phyloP scores from a whole-genome alignment of 2,329 filamentous ascomycete species.

The Capronia epimyces region DNA sequence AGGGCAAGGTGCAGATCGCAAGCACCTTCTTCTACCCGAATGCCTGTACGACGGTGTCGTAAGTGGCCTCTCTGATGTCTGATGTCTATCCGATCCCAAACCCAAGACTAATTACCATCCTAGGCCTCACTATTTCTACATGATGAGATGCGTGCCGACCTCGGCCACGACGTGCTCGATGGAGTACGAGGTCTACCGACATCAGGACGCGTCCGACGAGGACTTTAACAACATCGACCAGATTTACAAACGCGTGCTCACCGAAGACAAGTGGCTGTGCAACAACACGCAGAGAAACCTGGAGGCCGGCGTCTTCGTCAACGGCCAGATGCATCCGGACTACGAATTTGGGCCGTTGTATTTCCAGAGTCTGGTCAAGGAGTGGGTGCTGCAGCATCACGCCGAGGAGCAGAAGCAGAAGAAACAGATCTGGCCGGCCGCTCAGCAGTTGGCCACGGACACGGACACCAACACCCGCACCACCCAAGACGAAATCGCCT shows the following conservation, averaged over 20 bases:
- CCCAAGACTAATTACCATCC: too few species aligned
- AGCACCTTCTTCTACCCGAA: slow-evolving; percentile 29
- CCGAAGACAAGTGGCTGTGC: slow-evolving; percentile 60
- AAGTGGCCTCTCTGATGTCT: slow-evolving; percentile 17
- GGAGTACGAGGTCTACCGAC: slow-evolving; percentile 59
- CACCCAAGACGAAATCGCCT: too few species aligned
- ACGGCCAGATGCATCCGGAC: slow-evolving; percentile 57
- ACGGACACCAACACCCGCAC: too few species aligned
- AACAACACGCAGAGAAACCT: slow-evolving; percentile 56
- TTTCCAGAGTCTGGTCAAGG: slow-evolving; percentile 51
- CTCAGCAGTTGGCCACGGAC: too few species aligned
- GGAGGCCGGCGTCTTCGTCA: slow-evolving; percentile 57
- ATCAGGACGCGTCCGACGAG: slow-evolving; percentile 54
- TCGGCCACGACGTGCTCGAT: slow-evolving; percentile 50
- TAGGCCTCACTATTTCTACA: slow-evolving; percentile 59
- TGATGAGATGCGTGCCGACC: slow-evolving; percentile 57
- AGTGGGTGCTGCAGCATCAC: slow-evolving; percentile 46
- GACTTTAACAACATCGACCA: slow-evolving; percentile 55
- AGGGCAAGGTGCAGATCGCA: slow-evolving; percentile 16
- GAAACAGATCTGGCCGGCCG: slow-evolving; percentile 49
- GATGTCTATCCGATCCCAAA: too few species aligned
- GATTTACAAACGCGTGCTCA: slow-evolving; percentile 60
- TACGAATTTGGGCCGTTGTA: slow-evolving; percentile 56
- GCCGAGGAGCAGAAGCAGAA: slow-evolving; percentile 43
- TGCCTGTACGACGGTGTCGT: slow-evolving; percentile 24